Evolutionary conservation across 768 basidiomycete genomes (phyloP).

Genomic region (Phylloporus arenicola): DNA sequence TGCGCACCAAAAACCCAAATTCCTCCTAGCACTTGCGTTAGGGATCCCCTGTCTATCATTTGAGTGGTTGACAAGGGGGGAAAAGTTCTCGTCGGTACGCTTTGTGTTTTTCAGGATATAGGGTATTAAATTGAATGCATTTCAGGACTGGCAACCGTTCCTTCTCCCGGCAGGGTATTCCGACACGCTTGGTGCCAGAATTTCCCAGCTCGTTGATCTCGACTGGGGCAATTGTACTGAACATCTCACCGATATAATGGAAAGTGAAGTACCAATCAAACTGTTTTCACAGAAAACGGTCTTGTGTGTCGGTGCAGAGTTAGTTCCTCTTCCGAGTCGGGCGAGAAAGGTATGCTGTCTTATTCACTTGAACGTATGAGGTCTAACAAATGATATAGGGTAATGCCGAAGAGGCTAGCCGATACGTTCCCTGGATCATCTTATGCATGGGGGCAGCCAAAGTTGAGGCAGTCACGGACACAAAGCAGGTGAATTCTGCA

Average conservation of each 20-base stretch:
- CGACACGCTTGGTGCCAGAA: slow-evolving; percentile 34
- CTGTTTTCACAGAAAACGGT: slow-evolving; percentile 50
- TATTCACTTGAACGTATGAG: too few species aligned
- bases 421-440: slow-evolving; percentile 58
- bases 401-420: slow-evolving; percentile 33
- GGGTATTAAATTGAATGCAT: slow-evolving; percentile 14
- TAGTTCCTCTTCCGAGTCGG: slow-evolving; percentile 39
- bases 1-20: slow-evolving; percentile 69
- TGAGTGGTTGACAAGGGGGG: slow-evolving; percentile 38
- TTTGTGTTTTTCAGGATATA: neutral
- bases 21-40: slow-evolving; percentile 72
- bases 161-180: slow-evolving; percentile 51
- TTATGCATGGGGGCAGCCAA: slow-evolving; percentile 70
- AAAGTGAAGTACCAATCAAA: slow-evolving; percentile 51
- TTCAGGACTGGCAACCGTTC: slow-evolving; percentile 56
- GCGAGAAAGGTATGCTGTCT: slow-evolving; percentile 17
- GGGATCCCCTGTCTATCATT: slow-evolving; percentile 77
- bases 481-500: slow-evolving; percentile 27
- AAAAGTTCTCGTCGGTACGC: slow-evolving; percentile 31
- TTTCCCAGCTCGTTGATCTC: slow-evolving; percentile 45
- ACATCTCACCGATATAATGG: slow-evolving; percentile 55
- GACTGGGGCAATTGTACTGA: slow-evolving; percentile 47
- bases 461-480: slow-evolving; percentile 61
- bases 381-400: slow-evolving; percentile 16
- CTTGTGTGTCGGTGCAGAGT: slow-evolving; percentile 54